Evolutionary conservation across 352 stramenopile species (phyloP).

Genomic region (Peronosclerospora sorghi): DNA sequence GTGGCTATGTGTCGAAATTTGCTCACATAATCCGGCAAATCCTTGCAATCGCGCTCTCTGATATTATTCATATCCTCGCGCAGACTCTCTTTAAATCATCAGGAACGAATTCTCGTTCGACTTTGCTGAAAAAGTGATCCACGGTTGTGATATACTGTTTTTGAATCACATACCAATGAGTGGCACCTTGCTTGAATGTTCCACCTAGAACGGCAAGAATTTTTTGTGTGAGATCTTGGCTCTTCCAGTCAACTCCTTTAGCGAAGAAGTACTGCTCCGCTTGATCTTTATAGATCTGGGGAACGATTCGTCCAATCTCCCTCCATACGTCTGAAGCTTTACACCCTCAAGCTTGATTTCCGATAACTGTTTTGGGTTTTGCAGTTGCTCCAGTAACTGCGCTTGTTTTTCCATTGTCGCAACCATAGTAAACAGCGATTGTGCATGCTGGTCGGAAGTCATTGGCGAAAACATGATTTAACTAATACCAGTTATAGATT

Average conservation of each 20-base stretch:
- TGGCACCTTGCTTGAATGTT: conserved; percentile 5
- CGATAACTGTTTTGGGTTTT: background rate
- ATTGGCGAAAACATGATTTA: background rate
- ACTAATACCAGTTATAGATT: no score
- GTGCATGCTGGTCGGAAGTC: conserved; percentile 1
- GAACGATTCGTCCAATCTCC: conserved; percentile 1
- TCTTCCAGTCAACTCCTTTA: conserved; percentile 4
- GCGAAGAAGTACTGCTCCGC: conserved; percentile 8
- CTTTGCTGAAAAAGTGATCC: conserved; percentile 5
- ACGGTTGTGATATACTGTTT: conserved; percentile 6
- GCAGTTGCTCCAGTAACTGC: background rate
- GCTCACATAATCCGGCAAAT: conserved; percentile 1
- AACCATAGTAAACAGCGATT: no score
- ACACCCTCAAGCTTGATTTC: conserved; percentile 1
- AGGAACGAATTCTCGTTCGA: conserved; percentile 4
- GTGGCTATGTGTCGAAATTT: conserved; percentile 4
- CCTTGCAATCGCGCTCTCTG: conserved; percentile 3
- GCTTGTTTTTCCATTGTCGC: no score
- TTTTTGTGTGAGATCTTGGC: background rate
- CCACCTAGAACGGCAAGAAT: conserved; percentile 2
- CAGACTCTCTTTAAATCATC: conserved; percentile 3
- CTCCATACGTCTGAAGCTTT: background rate
- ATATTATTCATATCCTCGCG: conserved; percentile 1
- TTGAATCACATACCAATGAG: conserved; percentile 8
- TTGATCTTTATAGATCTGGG: conserved; percentile 2